A percentile compares a stretch with the other conserved stretches of the same genome.
These are phyloP conservation scores for Carpinus viminea DNA, from an alignment of 306 rosid species.

Conservation along the genomic window DNA sequence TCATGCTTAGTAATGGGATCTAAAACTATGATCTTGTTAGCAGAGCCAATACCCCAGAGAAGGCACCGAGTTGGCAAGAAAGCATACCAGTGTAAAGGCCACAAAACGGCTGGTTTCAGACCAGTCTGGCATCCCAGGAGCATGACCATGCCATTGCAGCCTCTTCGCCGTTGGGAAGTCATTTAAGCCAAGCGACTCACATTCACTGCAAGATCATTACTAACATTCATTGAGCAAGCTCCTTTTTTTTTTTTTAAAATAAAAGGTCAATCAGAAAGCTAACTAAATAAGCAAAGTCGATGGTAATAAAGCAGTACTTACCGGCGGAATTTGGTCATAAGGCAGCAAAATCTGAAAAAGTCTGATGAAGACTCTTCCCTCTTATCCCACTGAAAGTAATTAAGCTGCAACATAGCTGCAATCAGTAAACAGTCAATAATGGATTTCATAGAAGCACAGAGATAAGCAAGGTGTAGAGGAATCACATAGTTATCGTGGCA, in stretches of 20 bases:
- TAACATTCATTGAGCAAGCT: slow-evolving; percentile 12
- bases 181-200: slow-evolving; percentile 77
- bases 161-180: slow-evolving; percentile 90
- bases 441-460: slow-evolving; percentile 14
- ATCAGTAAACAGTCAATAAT: slow-evolving; percentile 23
- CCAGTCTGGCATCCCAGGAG: slow-evolving; percentile 88
- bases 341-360: slow-evolving; percentile 83
- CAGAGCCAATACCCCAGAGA: background rate
- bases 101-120: slow-evolving; percentile 84
- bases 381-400: slow-evolving; percentile 92
- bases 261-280: background rate
- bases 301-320: slow-evolving; percentile 30
- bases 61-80: slow-evolving; percentile 12
- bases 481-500: slow-evolving; percentile 90
- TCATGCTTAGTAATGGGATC: background rate
- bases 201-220: slow-evolving; percentile 65
- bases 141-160: slow-evolving; percentile 94
- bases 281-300: slow-evolving; percentile 1
- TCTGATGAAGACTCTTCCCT: slow-evolving; percentile 73
- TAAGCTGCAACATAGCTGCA: slow-evolving; percentile 55
- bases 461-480: slow-evolving; percentile 32
- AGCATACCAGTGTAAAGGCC: slow-evolving; percentile 77
- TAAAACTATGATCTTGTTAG: background rate
- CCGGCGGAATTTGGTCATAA: slow-evolving; percentile 76
- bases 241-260: background rate